These are phyloP conservation scores for Heritiera fomes DNA, from an alignment of 345 rosid species.

Conservation along the genomic window DNA sequence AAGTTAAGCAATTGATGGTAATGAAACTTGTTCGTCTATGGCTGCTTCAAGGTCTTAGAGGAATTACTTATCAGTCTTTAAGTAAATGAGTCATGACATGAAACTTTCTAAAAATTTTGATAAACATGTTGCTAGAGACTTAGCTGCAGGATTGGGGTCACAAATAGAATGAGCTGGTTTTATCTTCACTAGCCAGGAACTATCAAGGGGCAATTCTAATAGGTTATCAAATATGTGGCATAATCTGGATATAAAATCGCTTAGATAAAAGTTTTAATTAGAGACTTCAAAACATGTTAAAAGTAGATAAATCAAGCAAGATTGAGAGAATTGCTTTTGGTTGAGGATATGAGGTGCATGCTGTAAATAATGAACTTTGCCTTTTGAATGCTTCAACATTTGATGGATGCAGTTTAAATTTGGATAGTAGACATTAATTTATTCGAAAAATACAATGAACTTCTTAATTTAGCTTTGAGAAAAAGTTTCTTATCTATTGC, in stretches of 20 bases:
- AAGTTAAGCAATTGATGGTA: background rate
- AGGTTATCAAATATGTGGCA: background rate
- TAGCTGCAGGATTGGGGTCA: background rate
- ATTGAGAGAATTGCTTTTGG: background rate
- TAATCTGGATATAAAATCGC: background rate
- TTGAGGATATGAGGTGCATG: background rate
- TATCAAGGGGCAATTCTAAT: background rate
- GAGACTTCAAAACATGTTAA: background rate
- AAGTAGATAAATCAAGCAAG: background rate
- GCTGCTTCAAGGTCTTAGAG: background rate
- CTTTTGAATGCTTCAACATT: too few species aligned
- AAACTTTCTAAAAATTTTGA: background rate
- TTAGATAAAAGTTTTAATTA: background rate
- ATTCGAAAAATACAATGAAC: too few species aligned
- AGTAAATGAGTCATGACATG: background rate
- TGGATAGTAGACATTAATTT: too few species aligned
- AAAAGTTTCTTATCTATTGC: too few species aligned
- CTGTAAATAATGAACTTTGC: background rate
- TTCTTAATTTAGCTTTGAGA: too few species aligned
- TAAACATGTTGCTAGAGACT: background rate
- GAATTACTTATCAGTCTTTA: background rate
- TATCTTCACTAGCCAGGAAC: background rate
- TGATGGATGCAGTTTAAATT: too few species aligned
- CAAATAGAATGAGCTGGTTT: background rate
- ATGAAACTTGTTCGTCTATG: background rate